Evolutionary conservation across 2,329 filamentous ascomycete genomes (phyloP).

Genomic region (Leptodontidium sp.): DNA sequence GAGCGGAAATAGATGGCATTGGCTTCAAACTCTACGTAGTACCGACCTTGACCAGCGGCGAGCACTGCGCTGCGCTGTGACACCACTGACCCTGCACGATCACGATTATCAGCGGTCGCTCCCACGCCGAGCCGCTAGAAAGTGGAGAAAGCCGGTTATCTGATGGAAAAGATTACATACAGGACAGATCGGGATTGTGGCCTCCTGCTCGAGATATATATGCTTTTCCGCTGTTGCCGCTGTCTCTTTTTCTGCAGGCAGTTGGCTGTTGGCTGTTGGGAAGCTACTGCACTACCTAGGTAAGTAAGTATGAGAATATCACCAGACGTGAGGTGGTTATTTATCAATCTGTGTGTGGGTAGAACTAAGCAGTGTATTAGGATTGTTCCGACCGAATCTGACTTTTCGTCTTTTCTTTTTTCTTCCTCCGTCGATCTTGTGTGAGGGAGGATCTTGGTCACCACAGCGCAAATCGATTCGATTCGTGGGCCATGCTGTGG

Average conservation of each 20-base stretch:
- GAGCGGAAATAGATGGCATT: not conserved
- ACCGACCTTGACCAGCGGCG: not conserved
- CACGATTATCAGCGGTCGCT: conserved; percentile 2
- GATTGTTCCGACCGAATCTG: not conserved
- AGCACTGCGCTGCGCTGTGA: not conserved
- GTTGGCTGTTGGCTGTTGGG: not conserved
- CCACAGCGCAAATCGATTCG: not conserved
- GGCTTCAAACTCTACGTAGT: not conserved
- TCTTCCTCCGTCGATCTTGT: not conserved
- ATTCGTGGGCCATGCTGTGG: not conserved
- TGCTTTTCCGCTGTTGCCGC: conserved; percentile 11
- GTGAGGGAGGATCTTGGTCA: not conserved
- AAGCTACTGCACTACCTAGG: too few species aligned
- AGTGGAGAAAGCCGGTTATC: conserved; percentile 3
- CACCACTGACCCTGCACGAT: not conserved
- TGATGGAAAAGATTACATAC: conserved; percentile 16
- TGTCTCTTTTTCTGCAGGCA: too few species aligned
- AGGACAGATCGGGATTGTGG: too few species aligned
- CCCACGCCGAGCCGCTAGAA: not conserved
- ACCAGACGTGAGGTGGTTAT: too few species aligned
- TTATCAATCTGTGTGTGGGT: too few species aligned
- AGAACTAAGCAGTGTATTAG: too few species aligned
- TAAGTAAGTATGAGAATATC: too few species aligned
- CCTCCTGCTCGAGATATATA: too few species aligned
- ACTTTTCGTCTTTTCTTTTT: conserved; percentile 6